A percentile compares a stretch with the other conserved stretches of the same genome.
These are phyloP conservation scores for Cercophora samala DNA, from an alignment of 495 filamentous ascomycete genomes.

Conservation along the genomic window DNA sequence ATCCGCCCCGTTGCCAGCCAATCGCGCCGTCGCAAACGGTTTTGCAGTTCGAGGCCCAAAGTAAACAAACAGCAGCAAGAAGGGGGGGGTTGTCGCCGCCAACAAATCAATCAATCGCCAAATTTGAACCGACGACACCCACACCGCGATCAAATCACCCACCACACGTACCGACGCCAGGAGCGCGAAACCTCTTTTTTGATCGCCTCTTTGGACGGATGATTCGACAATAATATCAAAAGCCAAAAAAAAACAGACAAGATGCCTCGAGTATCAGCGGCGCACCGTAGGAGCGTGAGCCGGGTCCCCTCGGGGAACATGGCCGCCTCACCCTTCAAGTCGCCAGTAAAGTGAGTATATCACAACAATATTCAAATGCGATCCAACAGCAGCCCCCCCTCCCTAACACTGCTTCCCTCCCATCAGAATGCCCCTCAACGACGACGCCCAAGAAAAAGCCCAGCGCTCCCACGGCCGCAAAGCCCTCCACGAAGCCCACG, in stretches of 20 bases:
- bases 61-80: constrained; percentile 19
- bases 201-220: background rate
- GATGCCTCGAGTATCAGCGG: constrained; percentile 73
- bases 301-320: constrained; percentile 46
- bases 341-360: constrained; percentile 63
- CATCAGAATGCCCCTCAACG: constrained; percentile 79
- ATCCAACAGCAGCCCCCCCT: no score
- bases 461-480: constrained; percentile 82
- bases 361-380: background rate
- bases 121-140: background rate
- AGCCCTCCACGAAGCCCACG: constrained; percentile 83
- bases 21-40: constrained; percentile 2
- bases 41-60: constrained; percentile 12
- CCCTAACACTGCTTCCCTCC: constrained; percentile 14
- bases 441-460: constrained; percentile 90
- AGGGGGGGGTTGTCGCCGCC: background rate
- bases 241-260: constrained; percentile 25
- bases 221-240: background rate
- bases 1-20: background rate
- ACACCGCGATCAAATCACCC: background rate
- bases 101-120: background rate
- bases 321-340: constrained; percentile 56
- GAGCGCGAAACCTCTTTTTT: background rate
- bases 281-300: constrained; percentile 51
- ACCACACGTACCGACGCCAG: background rate